A percentile compares a stretch with the other conserved stretches of the same genome.
Evolutionary conservation across 2,329 filamentous ascomycete genomes (phyloP).

Genomic region (Ceratocystis ficicola): DNA sequence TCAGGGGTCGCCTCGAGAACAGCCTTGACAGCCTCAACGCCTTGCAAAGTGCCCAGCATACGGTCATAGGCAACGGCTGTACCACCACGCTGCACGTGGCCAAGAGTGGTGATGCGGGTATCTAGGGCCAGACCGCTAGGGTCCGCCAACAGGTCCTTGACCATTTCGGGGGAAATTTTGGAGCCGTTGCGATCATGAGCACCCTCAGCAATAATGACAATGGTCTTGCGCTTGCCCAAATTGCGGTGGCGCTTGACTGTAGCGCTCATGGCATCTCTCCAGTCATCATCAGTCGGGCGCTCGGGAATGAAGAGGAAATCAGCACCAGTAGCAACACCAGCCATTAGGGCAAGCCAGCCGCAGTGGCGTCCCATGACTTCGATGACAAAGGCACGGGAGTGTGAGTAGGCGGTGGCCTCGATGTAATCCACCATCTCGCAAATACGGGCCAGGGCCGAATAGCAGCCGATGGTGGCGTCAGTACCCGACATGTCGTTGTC

Average conservation of each 20-base stretch:
- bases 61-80: constrained; percentile 87
- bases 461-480: constrained; percentile 93
- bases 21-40: constrained; percentile 84
- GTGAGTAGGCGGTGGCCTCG: constrained; percentile 85
- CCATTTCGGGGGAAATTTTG: constrained; percentile 67
- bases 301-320: constrained; percentile 97
- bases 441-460: constrained; percentile 83
- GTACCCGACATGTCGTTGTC: constrained; percentile 97
- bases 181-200: constrained; percentile 74
- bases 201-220: constrained; percentile 94
- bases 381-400: constrained; percentile 92
- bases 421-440: constrained; percentile 96
- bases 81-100: constrained; percentile 94
- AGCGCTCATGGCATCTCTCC: constrained; percentile 76
- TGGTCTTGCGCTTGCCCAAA: constrained; percentile 90
- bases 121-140: constrained; percentile 64
- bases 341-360: constrained; percentile 93
- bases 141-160: constrained; percentile 79
- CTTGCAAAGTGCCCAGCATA: constrained; percentile 84
- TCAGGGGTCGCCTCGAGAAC: constrained; percentile 81
- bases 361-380: constrained; percentile 98
- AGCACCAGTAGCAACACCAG: constrained; percentile 84
- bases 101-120: constrained; percentile 86
- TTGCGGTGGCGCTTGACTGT: constrained; percentile 69
- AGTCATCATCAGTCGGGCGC: constrained; percentile 74